Base-by-base conservation (phyloP, 2,329 filamentous ascomycete species). In the Neoarthrinium moseri region DNA sequence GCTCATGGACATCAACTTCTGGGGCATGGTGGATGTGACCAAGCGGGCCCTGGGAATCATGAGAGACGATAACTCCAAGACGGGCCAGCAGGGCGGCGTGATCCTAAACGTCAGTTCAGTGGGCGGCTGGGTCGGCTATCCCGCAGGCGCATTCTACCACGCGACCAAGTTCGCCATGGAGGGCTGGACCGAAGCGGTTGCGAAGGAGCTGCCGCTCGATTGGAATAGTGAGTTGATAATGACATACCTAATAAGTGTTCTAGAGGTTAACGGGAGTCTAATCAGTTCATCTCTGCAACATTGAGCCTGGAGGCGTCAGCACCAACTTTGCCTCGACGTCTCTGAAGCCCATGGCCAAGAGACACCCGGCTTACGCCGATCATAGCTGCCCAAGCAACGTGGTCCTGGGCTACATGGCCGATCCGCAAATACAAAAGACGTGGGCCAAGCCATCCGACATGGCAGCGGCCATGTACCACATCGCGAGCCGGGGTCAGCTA, bases 21-120 rank as follows among this genome's bases (percentile, higher is more conserved):
- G 67, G 56, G 70, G 70, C 12, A 66, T 65, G 5, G 67, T 66
- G 0, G 55, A 65, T 12, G 57, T 74, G 6, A 66, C 70, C 0
- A 65, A 60, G 43, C 53, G 55, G n/a, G 65, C 63, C 1, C 37
- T 75, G 4, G 60, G 61, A 13, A 55, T 67, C 13, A 64, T 74
- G 58, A 61, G 70, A 4, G 62, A 67, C 30, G 51, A 54, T 35
- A 69, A 64, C 20, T 45, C 41, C 27, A 60, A 57, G 47, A 51
- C 47, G 0, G 70, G 41, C 33, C 52, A 50, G 24, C 54, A 56
- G 36, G 77, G 78, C 3, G 79, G 78, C 6, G 61, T 77, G 5
- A 73, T 83, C 11, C 62, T 80, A 29, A 76, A 83, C 48, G 60
- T 83, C 30, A 78, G 74, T 5, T 79, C 74, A 3, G 72, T 83